Base-by-base conservation (phyloP, 2,329 filamentous ascomycete species). In the Fusarium sp. region DNA sequence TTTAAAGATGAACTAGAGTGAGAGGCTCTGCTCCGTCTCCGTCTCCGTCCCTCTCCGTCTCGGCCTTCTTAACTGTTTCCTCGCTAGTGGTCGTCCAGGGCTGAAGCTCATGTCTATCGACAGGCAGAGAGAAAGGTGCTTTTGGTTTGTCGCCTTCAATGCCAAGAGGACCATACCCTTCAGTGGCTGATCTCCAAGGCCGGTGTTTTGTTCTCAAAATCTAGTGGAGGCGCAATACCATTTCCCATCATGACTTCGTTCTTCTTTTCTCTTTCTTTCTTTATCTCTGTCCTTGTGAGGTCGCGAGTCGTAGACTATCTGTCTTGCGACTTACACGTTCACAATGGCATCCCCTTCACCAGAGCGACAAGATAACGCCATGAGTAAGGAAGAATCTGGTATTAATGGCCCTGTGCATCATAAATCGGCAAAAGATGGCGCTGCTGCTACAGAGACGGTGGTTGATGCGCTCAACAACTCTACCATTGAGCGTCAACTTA, bases 341-440 rank as follows among this genome's bases (percentile, higher is more conserved):
- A 51, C 58, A 30, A 75, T 75, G 73, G 47, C 56, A 55, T 57
- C 48, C 40, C 22, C 53, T 49, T 45, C 55, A 11, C 22, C 32
- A 6, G 53, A 65, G 46, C 59, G 48, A 53, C 60, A 64, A 22
- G 40, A 24, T 7, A 53, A 63, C 49, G 45, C 45, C 52, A 25
- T 20, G 16, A 27, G 27, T 20, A 58, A 41, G 25, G 34, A 56
- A 8, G 46, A 54, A 13, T 22, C 29, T 7, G 15, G 47, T 22
- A 25, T 16, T 12, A 13, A 41, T 45, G 29, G 43, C 29, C 27
- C 38, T 44, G 10, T 16, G 6, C 44, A 45, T 32, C 41, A 57
- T 41, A 44, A 22, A 13, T 41, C 41, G 43, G 8, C 8, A 27
- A 63, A 53, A 12, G 20, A 34, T 24, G 44, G 43, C 10, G 47